Percentiles rank a stretch among this genome's conserved stretches.
phyloP scores from a whole-genome alignment of 169 alveolate genomes.

The Plasmodium relictum region DNA sequence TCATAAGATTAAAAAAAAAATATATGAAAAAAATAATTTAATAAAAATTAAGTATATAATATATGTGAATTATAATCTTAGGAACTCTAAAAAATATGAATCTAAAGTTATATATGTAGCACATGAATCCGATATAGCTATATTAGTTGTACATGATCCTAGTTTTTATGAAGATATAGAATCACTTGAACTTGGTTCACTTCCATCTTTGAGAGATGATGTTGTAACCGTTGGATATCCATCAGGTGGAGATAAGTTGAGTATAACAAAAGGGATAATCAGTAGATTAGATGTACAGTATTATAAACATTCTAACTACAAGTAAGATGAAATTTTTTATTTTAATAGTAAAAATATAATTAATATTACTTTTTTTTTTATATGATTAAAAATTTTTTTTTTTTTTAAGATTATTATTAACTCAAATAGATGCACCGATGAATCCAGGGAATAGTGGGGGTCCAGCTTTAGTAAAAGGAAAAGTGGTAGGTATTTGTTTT shows the following conservation, averaged over 20 bases:
- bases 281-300: slow-evolving; percentile 89
- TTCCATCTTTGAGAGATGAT: slow-evolving; percentile 87
- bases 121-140: slow-evolving; percentile 91
- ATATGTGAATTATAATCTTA: background rate
- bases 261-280: slow-evolving; percentile 92
- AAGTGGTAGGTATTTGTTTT: slow-evolving; percentile 90
- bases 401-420: slow-evolving; percentile 83
- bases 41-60: background rate
- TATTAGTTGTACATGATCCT: slow-evolving; percentile 86
- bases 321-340: slow-evolving; percentile 24
- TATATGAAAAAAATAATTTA: background rate
- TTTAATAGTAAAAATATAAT: background rate
- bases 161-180: slow-evolving; percentile 84
- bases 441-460: slow-evolving; percentile 93
- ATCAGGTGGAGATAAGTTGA: slow-evolving; percentile 91
- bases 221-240: slow-evolving; percentile 92
- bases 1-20: background rate
- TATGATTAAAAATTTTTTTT: background rate
- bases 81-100: slow-evolving; percentile 83
- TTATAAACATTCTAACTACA: slow-evolving; percentile 80
- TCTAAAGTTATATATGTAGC: slow-evolving; percentile 81
- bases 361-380: background rate
- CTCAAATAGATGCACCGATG: slow-evolving; percentile 93
- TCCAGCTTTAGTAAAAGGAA: slow-evolving; percentile 89
- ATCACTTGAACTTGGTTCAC: slow-evolving; percentile 86